Conservation (phyloP, 495 filamentous ascomycete species). For the Saxophila tyrrhenica region DNA sequence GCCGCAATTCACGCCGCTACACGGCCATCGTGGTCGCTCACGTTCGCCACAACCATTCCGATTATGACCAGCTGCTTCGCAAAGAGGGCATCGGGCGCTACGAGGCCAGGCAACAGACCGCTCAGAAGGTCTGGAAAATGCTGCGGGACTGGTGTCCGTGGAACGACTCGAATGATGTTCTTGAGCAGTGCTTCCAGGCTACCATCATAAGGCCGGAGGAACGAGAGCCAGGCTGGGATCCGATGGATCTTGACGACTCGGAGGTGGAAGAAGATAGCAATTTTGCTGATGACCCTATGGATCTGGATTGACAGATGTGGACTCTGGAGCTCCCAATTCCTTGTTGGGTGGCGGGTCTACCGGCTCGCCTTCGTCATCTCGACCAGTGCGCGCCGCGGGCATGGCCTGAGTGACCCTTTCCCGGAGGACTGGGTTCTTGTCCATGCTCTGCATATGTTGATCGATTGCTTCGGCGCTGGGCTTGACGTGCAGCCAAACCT, state of each 20-base stretch:
- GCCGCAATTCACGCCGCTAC: constrained; percentile 11
- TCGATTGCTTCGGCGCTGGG: constrained; percentile 12
- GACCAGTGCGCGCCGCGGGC: neutral
- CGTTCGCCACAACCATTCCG: constrained; percentile 71
- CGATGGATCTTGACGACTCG: constrained; percentile 17
- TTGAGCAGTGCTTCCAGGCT: constrained; percentile 13
- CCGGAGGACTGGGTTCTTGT: neutral
- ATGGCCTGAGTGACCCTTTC: neutral
- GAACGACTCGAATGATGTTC: constrained; percentile 15
- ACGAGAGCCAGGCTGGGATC: constrained; percentile 18
- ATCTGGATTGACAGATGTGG: constrained; percentile 12
- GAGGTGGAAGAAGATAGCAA: constrained; percentile 7
- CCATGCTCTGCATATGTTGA: neutral
- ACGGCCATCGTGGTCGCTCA: constrained; percentile 46
- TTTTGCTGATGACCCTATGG: constrained; percentile 15
- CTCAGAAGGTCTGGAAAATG: constrained; percentile 15
- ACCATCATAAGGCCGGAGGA: constrained; percentile 18
- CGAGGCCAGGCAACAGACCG: constrained; percentile 44
- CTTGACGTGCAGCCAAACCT: constrained; percentile 23
- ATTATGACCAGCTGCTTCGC: constrained; percentile 69
- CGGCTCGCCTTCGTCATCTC: neutral
- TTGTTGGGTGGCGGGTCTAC: neutral
- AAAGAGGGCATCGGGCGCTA: constrained; percentile 41
- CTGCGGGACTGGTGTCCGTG: constrained; percentile 21
- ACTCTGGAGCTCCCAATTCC: neutral